Conservation (phyloP, 306 rosid species). For the Begonia loranthoides region DNA sequence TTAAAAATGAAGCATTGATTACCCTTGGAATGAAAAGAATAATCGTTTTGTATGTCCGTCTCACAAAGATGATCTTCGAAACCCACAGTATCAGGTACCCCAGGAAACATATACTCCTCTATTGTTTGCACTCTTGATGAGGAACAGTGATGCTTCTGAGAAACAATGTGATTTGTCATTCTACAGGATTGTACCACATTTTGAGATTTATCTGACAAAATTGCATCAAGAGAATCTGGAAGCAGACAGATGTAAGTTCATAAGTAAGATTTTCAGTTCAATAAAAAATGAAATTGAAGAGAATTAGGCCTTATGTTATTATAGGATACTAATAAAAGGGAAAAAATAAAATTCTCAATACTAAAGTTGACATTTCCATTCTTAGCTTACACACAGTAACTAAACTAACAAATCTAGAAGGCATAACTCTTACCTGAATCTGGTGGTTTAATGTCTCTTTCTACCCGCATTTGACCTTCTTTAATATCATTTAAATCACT, state of each 20-base stretch:
- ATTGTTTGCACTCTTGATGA: conserved; percentile 25
- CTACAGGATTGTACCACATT: conserved; percentile 9
- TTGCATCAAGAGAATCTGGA: conserved; percentile 29
- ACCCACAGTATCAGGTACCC: conserved; percentile 18
- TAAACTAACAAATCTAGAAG: conserved; percentile 5
- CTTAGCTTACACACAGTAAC: neutral
- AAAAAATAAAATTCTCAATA: too few relatives aligned
- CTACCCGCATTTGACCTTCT: conserved; percentile 23
- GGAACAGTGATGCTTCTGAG: conserved; percentile 27
- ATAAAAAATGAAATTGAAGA: neutral
- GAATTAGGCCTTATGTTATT: neutral
- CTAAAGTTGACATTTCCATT: too few relatives aligned
- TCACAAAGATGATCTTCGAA: conserved; percentile 20
- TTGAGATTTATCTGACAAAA: conserved; percentile 13
- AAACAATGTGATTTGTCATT: conserved; percentile 19
- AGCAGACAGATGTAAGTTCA: neutral
- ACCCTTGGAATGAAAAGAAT: conserved; percentile 27
- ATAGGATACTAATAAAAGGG: too few relatives aligned
- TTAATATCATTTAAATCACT: conserved; percentile 14
- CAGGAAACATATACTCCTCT: conserved; percentile 24
- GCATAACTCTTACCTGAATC: conserved; percentile 29
- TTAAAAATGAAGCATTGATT: conserved; percentile 24
- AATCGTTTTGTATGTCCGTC: conserved; percentile 21
- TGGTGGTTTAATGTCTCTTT: conserved; percentile 22
- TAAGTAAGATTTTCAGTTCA: neutral